These are phyloP conservation scores for Rutstroemia sp. DNA, from an alignment of 2,329 filamentous ascomycete species.

Conservation along the genomic window DNA sequence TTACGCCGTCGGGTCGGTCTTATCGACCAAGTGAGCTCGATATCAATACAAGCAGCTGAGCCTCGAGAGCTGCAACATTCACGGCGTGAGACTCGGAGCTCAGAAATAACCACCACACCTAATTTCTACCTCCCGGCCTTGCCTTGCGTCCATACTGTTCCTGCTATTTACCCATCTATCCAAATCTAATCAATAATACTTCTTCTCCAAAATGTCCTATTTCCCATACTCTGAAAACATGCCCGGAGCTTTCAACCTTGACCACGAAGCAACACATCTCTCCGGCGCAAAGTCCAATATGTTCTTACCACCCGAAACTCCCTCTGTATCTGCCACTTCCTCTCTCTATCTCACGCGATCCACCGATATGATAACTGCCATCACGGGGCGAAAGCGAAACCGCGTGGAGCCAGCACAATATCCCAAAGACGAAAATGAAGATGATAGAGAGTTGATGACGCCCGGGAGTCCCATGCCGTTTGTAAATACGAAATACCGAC, in stretches of 20 bases:
- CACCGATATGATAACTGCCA: neutral
- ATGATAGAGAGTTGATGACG: slow-evolving; percentile 11
- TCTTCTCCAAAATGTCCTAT: slow-evolving; percentile 14
- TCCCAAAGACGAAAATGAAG: neutral
- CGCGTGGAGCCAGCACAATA: neutral
- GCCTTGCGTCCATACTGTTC: too few species aligned
- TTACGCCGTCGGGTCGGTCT: too few species aligned
- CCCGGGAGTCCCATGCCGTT: slow-evolving; percentile 34
- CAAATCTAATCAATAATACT: neutral
- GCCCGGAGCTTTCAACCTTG: slow-evolving; percentile 22
- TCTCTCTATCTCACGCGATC: slow-evolving; percentile 26
- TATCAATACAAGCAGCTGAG: too few species aligned
- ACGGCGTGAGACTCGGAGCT: too few species aligned
- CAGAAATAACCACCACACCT: too few species aligned
- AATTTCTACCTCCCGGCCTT: too few species aligned
- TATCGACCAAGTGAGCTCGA: too few species aligned
- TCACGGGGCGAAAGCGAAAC: neutral
- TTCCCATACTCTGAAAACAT: slow-evolving; percentile 15
- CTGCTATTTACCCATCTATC: too few species aligned
- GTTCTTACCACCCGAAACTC: slow-evolving; percentile 36
- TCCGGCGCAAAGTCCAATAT: slow-evolving; percentile 31
- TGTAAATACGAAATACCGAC: slow-evolving; percentile 43
- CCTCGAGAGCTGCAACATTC: too few species aligned
- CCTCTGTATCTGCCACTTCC: slow-evolving; percentile 30
- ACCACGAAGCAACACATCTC: slow-evolving; percentile 15